These are phyloP conservation scores for Trichoderma koningii DNA, from an alignment of 2,329 filamentous ascomycete genomes.

Conservation along the genomic window DNA sequence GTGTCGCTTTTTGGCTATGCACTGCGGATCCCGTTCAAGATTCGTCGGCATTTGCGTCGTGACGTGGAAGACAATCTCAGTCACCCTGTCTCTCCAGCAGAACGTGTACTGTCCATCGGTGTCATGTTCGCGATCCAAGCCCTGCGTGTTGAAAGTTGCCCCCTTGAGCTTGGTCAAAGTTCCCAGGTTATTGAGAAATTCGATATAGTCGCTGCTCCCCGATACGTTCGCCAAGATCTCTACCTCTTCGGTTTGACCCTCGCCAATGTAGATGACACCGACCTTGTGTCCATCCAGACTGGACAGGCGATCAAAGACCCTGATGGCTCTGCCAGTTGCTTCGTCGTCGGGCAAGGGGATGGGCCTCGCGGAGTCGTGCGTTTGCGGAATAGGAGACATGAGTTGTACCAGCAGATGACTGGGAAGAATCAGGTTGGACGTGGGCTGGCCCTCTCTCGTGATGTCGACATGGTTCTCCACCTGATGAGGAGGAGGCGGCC, in stretches of 20 bases:
- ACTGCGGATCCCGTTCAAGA: constrained; percentile 71
- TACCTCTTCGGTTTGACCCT: constrained; percentile 77
- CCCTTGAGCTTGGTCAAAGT: constrained; percentile 78
- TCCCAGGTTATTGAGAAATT: constrained; percentile 80
- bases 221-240: constrained; percentile 86
- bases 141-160: constrained; percentile 89
- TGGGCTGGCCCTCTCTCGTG: constrained; percentile 53
- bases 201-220: constrained; percentile 84
- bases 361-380: constrained; percentile 63
- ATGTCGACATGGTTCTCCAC: constrained; percentile 50
- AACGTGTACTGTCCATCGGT: constrained; percentile 85
- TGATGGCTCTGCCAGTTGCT: constrained; percentile 71
- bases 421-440: constrained; percentile 65
- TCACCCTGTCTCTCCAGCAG: constrained; percentile 92
- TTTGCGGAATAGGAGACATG: constrained; percentile 63
- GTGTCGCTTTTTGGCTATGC: constrained; percentile 85
- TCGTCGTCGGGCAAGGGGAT: constrained; percentile 74
- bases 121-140: constrained; percentile 76
- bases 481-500: constrained; percentile 60
- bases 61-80: constrained; percentile 93
- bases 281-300: constrained; percentile 95
- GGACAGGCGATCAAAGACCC: constrained; percentile 80
- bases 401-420: constrained; percentile 73
- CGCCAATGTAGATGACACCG: constrained; percentile 89
- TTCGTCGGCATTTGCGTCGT: constrained; percentile 97